Evolutionary conservation across 768 basidiomycete genomes (phyloP).

Genomic region (Suillus lakei): DNA sequence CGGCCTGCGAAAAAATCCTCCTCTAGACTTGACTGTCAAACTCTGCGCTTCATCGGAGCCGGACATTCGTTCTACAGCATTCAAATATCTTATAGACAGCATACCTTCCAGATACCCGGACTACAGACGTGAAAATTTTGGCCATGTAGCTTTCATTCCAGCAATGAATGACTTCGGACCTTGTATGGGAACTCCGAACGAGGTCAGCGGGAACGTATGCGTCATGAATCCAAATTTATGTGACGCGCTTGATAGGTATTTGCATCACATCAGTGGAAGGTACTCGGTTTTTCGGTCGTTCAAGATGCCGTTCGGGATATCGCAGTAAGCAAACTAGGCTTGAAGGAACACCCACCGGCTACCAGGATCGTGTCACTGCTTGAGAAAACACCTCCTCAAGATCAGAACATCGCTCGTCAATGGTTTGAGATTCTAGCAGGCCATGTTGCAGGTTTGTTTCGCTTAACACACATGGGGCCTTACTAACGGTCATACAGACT

Average conservation of each 20-base stretch:
- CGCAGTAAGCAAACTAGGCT: conserved; percentile 63
- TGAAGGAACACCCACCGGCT: conserved; percentile 72
- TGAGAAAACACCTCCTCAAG: conserved; percentile 60
- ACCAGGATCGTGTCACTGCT: conserved; percentile 62
- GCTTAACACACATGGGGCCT: conserved; percentile 1
- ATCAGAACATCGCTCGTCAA: conserved; percentile 54
- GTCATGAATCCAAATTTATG: neutral
- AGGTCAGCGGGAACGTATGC: conserved; percentile 47
- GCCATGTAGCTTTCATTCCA: conserved; percentile 78
- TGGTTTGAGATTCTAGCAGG: conserved; percentile 75
- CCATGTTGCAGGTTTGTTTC: conserved; percentile 58
- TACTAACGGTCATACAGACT: conserved; percentile 47
- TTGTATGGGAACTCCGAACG: conserved; percentile 63
- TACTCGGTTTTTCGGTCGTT: conserved; percentile 78
- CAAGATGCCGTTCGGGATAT: conserved; percentile 56
- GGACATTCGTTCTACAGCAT: conserved; percentile 58
- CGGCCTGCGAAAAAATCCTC: conserved; percentile 71
- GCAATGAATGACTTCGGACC: conserved; percentile 57
- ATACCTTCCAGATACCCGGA: conserved; percentile 60
- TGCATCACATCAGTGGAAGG: conserved; percentile 65
- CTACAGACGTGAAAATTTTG: conserved; percentile 60
- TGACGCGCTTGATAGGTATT: conserved; percentile 58
- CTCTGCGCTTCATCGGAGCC: conserved; percentile 66
- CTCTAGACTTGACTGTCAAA: conserved; percentile 64
- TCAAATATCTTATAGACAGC: conserved; percentile 86